Base-by-base conservation (phyloP, 306 rosid genomes). In the Vicia faba region DNA sequence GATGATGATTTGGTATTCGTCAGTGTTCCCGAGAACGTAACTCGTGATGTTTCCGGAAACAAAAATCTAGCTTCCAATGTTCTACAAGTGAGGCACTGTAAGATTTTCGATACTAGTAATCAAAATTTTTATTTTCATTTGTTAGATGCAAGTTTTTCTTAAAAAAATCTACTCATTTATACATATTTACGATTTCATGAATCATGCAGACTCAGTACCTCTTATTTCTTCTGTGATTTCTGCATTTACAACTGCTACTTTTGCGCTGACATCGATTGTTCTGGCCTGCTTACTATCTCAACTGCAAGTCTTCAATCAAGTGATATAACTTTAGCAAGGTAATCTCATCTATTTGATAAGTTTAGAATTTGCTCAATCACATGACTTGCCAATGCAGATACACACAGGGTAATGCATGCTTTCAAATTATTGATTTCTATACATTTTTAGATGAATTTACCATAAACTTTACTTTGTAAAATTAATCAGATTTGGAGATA, bases 81-180 rank as follows among this genome's bases (percentile, higher is more conserved):
- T 83, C 89, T 92, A 64, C 83, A 77, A 84, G 89, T 92, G 83
- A 83, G 83, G 84, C 98, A 86, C 73, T 92, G 98, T 92, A 89
- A 92, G 86, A 56, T 31, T 31, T 29, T 31, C 8, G 8, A 31
- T 31, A 31, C 36, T 31, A 31, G 36, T 25, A 31, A 31, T 33
- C 7, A 20, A 1, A 1, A 51, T 75, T 55, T n/a, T 12, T 23
- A 33, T 35, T 66, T 51, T 18, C 46, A 39, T 14, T 60, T 44
- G 3, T 68, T 16, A 31, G 12, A 57, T 45, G 48, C 44, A 66
- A 15, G 31, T 49, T 29, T 20, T 7, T 55, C 0, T 7, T 2
- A 2, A 15, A 25, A 13, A 41, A 45, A 46, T 44, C 4, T 8
- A 25, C 45, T 29, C 49, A 25, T 40, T 23, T 10, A 29, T 46